Conservation (phyloP, 163 green algal genomes). For the Chlorella variabilis region DNA sequence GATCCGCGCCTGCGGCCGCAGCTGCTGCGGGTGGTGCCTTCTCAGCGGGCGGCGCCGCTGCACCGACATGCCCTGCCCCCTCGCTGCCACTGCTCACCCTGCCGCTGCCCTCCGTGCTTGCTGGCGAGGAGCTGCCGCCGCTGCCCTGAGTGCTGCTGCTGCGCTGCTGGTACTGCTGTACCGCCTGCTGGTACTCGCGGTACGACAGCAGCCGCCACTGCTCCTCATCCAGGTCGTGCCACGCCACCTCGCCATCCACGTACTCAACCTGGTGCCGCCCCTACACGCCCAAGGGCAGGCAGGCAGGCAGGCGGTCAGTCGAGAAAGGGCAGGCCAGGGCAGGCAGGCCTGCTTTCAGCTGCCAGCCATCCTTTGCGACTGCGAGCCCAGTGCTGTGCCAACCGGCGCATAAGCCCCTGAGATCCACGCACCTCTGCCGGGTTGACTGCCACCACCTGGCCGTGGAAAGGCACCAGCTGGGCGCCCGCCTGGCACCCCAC, state of each 20-base stretch:
- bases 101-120: background rate
- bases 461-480: background rate
- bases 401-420: too few relatives aligned
- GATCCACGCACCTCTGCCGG: background rate
- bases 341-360: too few relatives aligned
- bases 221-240: constrained; percentile 27
- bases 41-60: background rate
- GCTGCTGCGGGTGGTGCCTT: background rate
- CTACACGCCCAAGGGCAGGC: background rate
- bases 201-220: constrained; percentile 19
- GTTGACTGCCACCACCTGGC: background rate
- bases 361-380: too few relatives aligned
- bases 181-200: background rate
- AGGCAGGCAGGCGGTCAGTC: background rate
- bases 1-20: background rate
- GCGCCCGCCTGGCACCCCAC: background rate
- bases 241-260: constrained; percentile 9
- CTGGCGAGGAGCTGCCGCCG: background rate
- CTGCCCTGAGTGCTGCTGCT: background rate
- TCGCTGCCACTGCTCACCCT: background rate
- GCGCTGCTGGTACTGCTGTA: background rate
- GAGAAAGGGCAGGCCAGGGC: too few relatives aligned
- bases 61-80: background rate
- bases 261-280: constrained; percentile 13
- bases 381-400: too few relatives aligned